Evolutionary conservation across 192 early-diverging fungal species (phyloP), one percentile per base, ranked within the genome.

Genomic region (Gonapodya sp.): DNA sequence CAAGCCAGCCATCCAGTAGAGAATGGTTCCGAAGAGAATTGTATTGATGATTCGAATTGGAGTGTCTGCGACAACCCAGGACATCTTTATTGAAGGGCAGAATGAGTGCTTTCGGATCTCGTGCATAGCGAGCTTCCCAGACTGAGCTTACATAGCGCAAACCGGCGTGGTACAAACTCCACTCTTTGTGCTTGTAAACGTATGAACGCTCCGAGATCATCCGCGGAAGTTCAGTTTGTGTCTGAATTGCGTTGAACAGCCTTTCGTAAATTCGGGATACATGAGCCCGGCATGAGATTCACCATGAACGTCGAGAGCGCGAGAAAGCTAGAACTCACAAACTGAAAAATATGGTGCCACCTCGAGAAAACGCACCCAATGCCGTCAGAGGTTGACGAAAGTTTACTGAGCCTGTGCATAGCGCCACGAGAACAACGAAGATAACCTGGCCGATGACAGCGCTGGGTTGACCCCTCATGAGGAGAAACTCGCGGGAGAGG

Each of bases 1-100:
- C 30, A 32, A 77, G 75, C 75, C 75, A 34, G 34, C 75, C 75
- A 77, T 77, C 75, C 75, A 77, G 75, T 77, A 77, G 75, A 77
- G 34, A 77, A 77, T 34, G 75, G 34, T 77, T 18, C 30, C 75
- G 31, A 77, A 77, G 8, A 34, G 18, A 8, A 18, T 34, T 8
- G 34, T 34, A 33, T 77, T 32, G 31, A 31, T 8, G 31, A 77
- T 18, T 77, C 75, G 75, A 8, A 77, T 2, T 8, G 75, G 75
- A 34, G 34, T 18, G 31, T 77, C 75, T 18, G 75, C 75, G 2
- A 34, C 75, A 33, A 77, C 34, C 75, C 30, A 32, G 75, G 75
- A 64, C 46, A 64, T 64, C 46, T 64, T 64, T 8, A 8, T 16
- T 16, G 8, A 64, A 64, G 24, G 46, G 24, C 24, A 64, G 24